Conservation (phyloP, 2,329 filamentous ascomycete species). For the Aureobasidium sp. region DNA sequence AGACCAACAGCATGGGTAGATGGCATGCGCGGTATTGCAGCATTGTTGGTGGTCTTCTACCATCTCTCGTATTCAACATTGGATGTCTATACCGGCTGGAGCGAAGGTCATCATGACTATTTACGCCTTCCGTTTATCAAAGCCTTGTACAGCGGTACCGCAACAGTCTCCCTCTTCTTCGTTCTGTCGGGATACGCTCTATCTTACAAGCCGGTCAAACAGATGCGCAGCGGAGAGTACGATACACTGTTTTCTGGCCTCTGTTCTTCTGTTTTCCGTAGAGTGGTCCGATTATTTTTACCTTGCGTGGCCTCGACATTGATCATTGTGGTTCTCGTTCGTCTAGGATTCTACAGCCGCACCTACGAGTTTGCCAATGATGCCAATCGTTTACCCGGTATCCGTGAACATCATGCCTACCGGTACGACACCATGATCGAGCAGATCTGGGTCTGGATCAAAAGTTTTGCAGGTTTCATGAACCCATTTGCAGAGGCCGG, state of each 20-base stretch:
- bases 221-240: conserved; percentile 17
- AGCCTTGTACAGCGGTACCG: conserved; percentile 45
- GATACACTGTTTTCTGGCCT: conserved; percentile 22
- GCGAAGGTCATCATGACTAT: conserved; percentile 7
- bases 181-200: conserved; percentile 55
- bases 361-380: conserved; percentile 15
- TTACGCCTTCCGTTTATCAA: conserved; percentile 48
- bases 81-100: conserved; percentile 14
- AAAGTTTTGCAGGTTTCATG: conserved; percentile 29
- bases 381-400: conserved; percentile 5
- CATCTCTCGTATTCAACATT: conserved; percentile 14
- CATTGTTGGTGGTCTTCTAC: conserved; percentile 19
- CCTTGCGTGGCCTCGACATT: conserved; percentile 18
- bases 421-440: conserved; percentile 6
- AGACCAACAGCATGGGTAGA: conserved; percentile 19
- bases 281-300: conserved; percentile 17
- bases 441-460: conserved; percentile 22
- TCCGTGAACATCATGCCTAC: conserved; percentile 14
- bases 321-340: conserved; percentile 11
- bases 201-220: conserved; percentile 32
- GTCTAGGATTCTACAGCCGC: conserved; percentile 11
- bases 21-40: conserved; percentile 19
- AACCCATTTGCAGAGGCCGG: background rate
- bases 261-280: conserved; percentile 19
- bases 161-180: conserved; percentile 54